Conservation (phyloP, 1,284 basidiomycete species). For the Tetrapyrgos nigripes region DNA sequence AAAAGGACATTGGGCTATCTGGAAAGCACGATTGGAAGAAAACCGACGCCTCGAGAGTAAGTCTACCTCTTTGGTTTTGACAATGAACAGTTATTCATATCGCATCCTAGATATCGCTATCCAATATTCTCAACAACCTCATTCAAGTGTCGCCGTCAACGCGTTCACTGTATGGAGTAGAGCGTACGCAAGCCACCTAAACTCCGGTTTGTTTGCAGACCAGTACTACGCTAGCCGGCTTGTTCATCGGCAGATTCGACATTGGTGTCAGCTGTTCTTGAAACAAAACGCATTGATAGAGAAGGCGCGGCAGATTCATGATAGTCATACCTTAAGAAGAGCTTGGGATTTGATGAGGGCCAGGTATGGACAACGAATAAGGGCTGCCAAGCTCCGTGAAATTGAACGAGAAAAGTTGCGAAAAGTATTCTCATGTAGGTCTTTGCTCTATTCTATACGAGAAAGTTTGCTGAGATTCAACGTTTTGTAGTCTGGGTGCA, state of each 20-base stretch:
- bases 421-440: conserved; percentile 55
- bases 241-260: conserved; percentile 53
- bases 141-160: conserved; percentile 44
- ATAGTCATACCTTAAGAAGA: conserved; percentile 56
- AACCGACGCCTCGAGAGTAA: conserved; percentile 54
- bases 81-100: conserved; percentile 5
- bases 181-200: conserved; percentile 53
- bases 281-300: conserved; percentile 56
- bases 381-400: conserved; percentile 52
- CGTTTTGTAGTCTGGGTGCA: conserved; percentile 54
- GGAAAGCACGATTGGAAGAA: conserved; percentile 56
- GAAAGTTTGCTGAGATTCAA: conserved; percentile 14
- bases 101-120: conserved; percentile 54
- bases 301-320: conserved; percentile 64
- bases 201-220: conserved; percentile 56
- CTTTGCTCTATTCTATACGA: neutral
- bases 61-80: conserved; percentile 12
- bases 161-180: conserved; percentile 59
- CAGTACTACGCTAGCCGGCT: conserved; percentile 54
- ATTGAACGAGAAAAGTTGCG: conserved; percentile 47
- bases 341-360: conserved; percentile 60
- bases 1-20: conserved; percentile 55
- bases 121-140: conserved; percentile 55
- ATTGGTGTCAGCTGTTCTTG: conserved; percentile 66
- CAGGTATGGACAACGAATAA: conserved; percentile 53